Conservation (phyloP, 1,284 basidiomycete genomes). For the Ceratorhiza oryzae-sativae region DNA sequence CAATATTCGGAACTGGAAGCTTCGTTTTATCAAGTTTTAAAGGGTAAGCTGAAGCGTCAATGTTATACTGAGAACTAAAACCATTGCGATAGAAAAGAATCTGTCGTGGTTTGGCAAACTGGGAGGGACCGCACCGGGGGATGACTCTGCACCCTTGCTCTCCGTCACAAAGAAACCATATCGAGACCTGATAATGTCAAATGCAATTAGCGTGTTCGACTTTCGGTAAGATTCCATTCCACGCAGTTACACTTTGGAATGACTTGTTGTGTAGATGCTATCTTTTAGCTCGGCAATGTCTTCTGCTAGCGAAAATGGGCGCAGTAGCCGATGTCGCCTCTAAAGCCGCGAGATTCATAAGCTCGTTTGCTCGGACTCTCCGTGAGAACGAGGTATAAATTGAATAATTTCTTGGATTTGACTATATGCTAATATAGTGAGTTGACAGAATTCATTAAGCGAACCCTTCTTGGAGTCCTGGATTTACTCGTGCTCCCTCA, state of each 20-base stretch:
- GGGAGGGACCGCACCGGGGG: conserved; percentile 70
- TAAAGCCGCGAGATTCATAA: conserved; percentile 76
- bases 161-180: conserved; percentile 85
- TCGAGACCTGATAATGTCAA: conserved; percentile 86
- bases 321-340: conserved; percentile 71
- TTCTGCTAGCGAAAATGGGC: conserved; percentile 76
- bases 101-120: conserved; percentile 89
- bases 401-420: not conserved
- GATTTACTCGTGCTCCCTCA: conserved; percentile 91
- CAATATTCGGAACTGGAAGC: conserved; percentile 93
- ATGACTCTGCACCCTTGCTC: conserved; percentile 85
- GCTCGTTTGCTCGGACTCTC: conserved; percentile 79
- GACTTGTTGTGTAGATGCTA: conserved; percentile 61
- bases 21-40: conserved; percentile 74
- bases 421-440: conserved; percentile 32
- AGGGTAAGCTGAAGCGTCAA: conserved; percentile 46
- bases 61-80: conserved; percentile 45
- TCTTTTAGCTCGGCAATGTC: conserved; percentile 85
- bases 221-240: conserved; percentile 59
- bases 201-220: conserved; percentile 93
- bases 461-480: conserved; percentile 89
- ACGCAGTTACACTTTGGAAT: not conserved
- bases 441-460: conserved; percentile 57
- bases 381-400: conserved; percentile 73
- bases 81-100: conserved; percentile 71